phyloP scores from a whole-genome alignment of 225 moss, liverwort and hornwort genomes.

The Antitrichia curtipendula region DNA sequence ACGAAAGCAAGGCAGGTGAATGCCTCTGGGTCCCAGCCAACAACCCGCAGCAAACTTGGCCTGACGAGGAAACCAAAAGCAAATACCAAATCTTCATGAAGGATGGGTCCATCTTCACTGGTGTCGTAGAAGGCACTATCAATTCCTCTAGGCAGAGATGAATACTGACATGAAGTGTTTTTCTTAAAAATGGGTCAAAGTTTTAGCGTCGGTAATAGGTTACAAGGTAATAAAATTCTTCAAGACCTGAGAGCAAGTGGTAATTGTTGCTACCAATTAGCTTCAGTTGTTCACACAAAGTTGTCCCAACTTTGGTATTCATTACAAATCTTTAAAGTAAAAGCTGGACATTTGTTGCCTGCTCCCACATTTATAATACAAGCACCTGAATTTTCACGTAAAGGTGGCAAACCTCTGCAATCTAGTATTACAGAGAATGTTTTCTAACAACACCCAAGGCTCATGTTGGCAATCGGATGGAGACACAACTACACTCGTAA shows the following conservation, averaged over 20 bases:
- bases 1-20: slow-evolving; percentile 5
- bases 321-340: not conserved
- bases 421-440: accelerated
- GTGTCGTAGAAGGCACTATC: not conserved
- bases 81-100: not conserved
- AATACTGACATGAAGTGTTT: no score
- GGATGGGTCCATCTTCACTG: not conserved
- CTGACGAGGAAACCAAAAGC: not conserved
- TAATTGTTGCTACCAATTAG: not conserved
- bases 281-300: not conserved
- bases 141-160: not conserved
- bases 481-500: not conserved
- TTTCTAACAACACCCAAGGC: not conserved
- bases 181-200: not conserved
- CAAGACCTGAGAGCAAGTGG: not conserved
- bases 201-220: not conserved
- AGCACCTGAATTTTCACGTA: not conserved
- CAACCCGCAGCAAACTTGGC: not conserved
- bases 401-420: not conserved
- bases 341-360: not conserved
- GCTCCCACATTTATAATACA: not conserved
- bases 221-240: not conserved
- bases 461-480: not conserved
- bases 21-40: slow-evolving; percentile 5
- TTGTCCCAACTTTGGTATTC: not conserved